These are phyloP conservation scores for Lecanosticta acicola DNA, from an alignment of 2,329 filamentous ascomycete species.

Conservation along the genomic window DNA sequence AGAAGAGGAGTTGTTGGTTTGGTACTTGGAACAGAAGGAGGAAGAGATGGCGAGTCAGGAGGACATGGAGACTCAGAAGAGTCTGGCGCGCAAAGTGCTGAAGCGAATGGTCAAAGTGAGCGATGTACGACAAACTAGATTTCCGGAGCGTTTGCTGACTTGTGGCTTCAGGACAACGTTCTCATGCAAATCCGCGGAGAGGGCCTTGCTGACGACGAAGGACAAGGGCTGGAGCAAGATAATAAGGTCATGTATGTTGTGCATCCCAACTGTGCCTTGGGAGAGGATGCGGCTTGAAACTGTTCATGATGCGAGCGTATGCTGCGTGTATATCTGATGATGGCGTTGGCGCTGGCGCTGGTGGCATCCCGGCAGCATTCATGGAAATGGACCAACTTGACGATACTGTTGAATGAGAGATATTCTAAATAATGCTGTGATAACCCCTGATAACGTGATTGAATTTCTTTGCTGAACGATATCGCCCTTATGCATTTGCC, in stretches of 20 bases:
- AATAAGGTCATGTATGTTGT: conserved; percentile 69
- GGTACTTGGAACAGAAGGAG: conserved; percentile 92
- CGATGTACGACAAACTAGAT: too few species aligned
- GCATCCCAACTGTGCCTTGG: conserved; percentile 88
- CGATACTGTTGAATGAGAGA: too few species aligned
- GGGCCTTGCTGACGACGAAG: conserved; percentile 75
- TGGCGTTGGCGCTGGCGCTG: too few species aligned
- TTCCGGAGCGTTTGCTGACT: too few species aligned
- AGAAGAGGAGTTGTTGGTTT: conserved; percentile 71
- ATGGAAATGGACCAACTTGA: too few species aligned
- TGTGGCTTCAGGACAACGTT: conserved; percentile 58
- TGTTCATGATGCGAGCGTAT: background rate
- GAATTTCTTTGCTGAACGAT: too few species aligned
- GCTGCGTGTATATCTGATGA: too few species aligned
- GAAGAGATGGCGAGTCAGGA: conserved; percentile 74
- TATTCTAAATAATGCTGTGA: too few species aligned
- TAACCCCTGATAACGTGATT: too few species aligned
- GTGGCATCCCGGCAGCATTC: background rate
- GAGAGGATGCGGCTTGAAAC: conserved; percentile 38
- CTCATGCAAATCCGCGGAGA: conserved; percentile 66
- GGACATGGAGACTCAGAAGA: conserved; percentile 69
- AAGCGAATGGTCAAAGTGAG: conserved; percentile 93
- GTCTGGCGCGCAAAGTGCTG: conserved; percentile 74
- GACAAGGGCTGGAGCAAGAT: conserved; percentile 48
- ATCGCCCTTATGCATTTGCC: too few species aligned